Evolutionary conservation across 1,284 basidiomycete genomes (phyloP).

Genomic region (Melampsora occidentalis): DNA sequence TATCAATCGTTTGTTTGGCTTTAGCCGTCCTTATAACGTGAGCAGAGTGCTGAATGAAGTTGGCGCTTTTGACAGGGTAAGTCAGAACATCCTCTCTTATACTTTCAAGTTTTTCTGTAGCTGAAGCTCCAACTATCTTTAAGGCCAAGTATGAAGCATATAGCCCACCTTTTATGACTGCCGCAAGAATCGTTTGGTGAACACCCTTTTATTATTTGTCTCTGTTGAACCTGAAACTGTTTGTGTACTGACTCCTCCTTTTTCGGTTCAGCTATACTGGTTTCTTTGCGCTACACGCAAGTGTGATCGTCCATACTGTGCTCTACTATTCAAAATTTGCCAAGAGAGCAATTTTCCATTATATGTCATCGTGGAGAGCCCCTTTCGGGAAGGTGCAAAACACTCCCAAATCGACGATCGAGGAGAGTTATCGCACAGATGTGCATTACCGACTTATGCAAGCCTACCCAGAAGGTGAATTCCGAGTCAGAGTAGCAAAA

Average conservation of each 20-base stretch:
- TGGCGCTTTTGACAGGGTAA: conserved; percentile 27
- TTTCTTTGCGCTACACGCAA: conserved; percentile 55
- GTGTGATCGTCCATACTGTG: conserved; percentile 53
- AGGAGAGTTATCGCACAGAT: conserved; percentile 47
- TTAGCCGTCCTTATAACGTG: conserved; percentile 31
- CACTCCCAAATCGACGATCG: neutral
- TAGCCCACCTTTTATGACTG: conserved; percentile 48
- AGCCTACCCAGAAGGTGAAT: conserved; percentile 50
- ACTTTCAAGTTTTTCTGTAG: neutral
- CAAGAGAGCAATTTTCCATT: conserved; percentile 50
- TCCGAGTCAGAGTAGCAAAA: neutral
- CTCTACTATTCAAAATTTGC: conserved; percentile 57
- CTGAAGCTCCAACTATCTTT: neutral
- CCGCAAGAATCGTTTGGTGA: conserved; percentile 38
- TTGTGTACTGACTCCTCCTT: conserved; percentile 47
- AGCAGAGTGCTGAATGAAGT: conserved; percentile 15
- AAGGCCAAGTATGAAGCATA: conserved; percentile 47
- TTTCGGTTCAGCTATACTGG: conserved; percentile 53
- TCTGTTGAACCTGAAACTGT: conserved; percentile 47
- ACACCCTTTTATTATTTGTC: conserved; percentile 13
- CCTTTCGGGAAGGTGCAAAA: neutral
- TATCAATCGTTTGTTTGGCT: neutral
- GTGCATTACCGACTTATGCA: conserved; percentile 53
- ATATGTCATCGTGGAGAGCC: neutral
- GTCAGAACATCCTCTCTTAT: neutral